phyloP scores from a whole-genome alignment of 116 monocot species.

The Phalaenopsis hybrid region DNA sequence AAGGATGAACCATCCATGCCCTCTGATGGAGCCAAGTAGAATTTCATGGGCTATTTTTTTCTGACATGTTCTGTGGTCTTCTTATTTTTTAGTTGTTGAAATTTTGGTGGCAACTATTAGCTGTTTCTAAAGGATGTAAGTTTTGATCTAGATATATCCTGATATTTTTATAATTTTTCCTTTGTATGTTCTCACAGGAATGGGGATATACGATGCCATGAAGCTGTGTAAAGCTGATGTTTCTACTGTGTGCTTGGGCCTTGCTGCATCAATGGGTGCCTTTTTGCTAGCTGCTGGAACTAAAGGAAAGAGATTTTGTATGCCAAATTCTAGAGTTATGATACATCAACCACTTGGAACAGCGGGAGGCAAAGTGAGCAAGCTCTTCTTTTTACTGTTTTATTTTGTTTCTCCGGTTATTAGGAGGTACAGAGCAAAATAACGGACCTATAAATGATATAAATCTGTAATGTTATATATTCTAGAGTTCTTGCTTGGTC shows the following conservation, averaged over 20 bases:
- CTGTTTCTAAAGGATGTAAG: neutral
- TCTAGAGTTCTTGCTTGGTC: neutral
- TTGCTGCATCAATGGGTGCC: constrained; percentile 96
- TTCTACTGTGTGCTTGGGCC: constrained; percentile 90
- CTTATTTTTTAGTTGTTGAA: neutral
- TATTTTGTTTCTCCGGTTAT: neutral
- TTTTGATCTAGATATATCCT: neutral
- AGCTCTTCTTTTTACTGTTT: constrained; percentile 1
- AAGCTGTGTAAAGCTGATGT: constrained; percentile 97
- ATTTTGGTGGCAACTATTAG: neutral
- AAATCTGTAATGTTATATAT: neutral
- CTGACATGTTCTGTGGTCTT: neutral
- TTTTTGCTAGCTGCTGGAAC: constrained; percentile 90
- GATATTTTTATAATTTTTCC: neutral
- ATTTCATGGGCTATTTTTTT: neutral
- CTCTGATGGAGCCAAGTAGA: neutral
- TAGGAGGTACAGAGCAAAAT: neutral
- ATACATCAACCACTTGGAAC: constrained; percentile 90
- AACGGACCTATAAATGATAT: neutral
- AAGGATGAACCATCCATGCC: neutral
- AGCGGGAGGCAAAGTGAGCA: constrained; percentile 77
- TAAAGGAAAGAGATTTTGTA: constrained; percentile 93
- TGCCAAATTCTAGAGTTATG: constrained; percentile 99
- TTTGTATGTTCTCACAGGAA: constrained; percentile 40
- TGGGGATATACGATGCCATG: constrained; percentile 99